Evolutionary conservation across 352 stramenopile genomes (phyloP), one percentile per base, ranked within the genome.

Genomic region (Pythium volutum): DNA sequence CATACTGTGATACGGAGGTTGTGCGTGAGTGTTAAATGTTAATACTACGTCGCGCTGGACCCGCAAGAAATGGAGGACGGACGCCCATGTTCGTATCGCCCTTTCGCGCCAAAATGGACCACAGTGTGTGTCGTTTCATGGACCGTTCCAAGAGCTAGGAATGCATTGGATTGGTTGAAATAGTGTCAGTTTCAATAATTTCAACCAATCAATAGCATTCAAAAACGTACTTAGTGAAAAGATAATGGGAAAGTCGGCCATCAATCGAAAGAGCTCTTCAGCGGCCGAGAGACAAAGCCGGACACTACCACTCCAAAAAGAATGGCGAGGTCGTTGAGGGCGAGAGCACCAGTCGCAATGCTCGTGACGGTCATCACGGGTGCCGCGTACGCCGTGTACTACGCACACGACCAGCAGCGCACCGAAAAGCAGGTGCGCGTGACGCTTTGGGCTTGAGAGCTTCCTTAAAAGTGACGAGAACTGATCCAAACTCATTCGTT

Each of bases 331-430:
- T 64, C 60, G 14, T 31, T 77, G 22, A 38, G 16, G n/a, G 51
- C 82, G 46, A 89, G 81, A 53, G 74, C 73, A 36, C 83, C 83
- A 1, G 52, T 72, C 63, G 48, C 82, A 34, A 71, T 87, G 54
- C 67, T 92, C 61, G 61, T 60, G 4, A 56, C 66, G 34, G 27
- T 90, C 20, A 64, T 76, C 26, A 64, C 51, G 9, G 82, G 77
- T 33, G 61, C 83, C 0, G 64, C 29, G n/a, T 89, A 81, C 68
- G 71, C 79, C 23, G 72, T 93, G 29, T 93, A 81, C 56, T 93
- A 87, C 41, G 84, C 84, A n/a, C 84, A 93, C 68, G 54, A 89
- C 63, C 84, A 93, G 73, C 84, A 93, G 50, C 65, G 70, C 36
- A 66, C 63, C 8, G 81, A 91, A 53, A 93, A 91, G 59, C 68